A percentile compares a stretch with the other conserved stretches of the same genome.
phyloP scores from a whole-genome alignment of 2,329 filamentous ascomycete genomes.

The Neocucurbitaria cava region DNA sequence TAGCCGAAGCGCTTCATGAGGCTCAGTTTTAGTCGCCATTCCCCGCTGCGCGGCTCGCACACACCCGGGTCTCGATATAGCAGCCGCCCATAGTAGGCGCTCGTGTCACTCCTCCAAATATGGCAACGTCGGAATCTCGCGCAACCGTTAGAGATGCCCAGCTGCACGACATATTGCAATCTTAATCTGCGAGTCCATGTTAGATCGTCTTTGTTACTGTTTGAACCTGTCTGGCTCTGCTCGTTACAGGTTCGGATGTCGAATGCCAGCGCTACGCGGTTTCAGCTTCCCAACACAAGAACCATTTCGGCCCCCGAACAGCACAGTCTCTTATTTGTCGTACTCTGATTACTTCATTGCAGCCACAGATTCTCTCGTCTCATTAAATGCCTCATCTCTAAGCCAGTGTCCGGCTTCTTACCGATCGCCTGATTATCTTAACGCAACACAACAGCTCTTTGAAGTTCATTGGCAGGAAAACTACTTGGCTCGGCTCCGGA shows the following conservation, averaged over 20 bases:
- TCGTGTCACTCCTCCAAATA: slow-evolving; percentile 34
- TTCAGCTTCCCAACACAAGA: slow-evolving; percentile 16
- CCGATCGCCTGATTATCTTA: background rate
- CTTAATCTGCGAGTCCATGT: slow-evolving; percentile 10
- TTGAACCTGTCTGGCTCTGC: slow-evolving; percentile 16
- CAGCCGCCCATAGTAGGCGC: slow-evolving; percentile 38
- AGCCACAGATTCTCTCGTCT: background rate
- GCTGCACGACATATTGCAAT: slow-evolving; percentile 24
- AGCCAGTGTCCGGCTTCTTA: background rate
- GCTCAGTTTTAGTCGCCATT: slow-evolving; percentile 34
- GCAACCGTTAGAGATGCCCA: slow-evolving; percentile 18
- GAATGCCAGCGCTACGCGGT: slow-evolving; percentile 24
- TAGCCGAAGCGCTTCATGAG: slow-evolving; percentile 35
- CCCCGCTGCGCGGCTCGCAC: slow-evolving; percentile 30
- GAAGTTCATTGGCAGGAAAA: background rate
- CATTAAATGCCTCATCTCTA: background rate
- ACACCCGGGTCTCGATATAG: slow-evolving; percentile 25
- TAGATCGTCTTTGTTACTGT: slow-evolving; percentile 10
- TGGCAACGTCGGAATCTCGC: slow-evolving; percentile 19
- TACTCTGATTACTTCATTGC: background rate
- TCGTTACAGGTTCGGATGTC: slow-evolving; percentile 13
- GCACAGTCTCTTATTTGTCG: background rate
- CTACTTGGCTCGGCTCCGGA: background rate
- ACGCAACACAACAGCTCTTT: background rate
- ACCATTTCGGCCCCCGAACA: slow-evolving; percentile 7